A percentile compares a stretch with the other conserved stretches of the same genome.
phyloP scores from a whole-genome alignment of 2,329 filamentous ascomycete genomes.

The Colletotrichum melonis region DNA sequence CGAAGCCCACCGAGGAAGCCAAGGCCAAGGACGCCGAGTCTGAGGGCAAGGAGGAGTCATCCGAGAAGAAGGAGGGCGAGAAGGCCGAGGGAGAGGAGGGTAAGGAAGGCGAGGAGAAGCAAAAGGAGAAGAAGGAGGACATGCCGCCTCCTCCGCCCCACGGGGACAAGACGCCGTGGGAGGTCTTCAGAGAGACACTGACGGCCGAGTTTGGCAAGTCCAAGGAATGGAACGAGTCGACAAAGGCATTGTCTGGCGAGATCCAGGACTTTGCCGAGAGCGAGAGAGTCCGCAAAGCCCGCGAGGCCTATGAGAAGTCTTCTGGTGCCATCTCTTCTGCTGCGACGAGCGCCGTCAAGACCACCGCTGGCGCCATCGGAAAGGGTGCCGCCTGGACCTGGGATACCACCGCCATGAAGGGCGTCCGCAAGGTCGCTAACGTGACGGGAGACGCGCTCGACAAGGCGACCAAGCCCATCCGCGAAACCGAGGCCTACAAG shows the following conservation, averaged over 20 bases:
- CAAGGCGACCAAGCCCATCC: conserved; percentile 93
- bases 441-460: conserved; percentile 89
- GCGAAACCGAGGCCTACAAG: conserved; percentile 95
- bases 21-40: conserved; percentile 49
- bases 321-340: conserved; percentile 84
- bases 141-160: conserved; percentile 91
- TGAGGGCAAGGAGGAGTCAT: conserved; percentile 39
- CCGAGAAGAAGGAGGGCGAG: conserved; percentile 50
- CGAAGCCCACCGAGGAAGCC: conserved; percentile 54
- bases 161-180: conserved; percentile 98
- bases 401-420: conserved; percentile 95
- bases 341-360: conserved; percentile 83
- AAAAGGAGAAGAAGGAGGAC: conserved; percentile 74
- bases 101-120: conserved; percentile 60
- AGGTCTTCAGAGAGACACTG: conserved; percentile 98
- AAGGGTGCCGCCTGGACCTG: conserved; percentile 96
- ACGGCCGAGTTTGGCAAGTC: conserved; percentile 93
- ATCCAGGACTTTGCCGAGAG: conserved; percentile 94
- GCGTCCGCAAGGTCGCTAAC: conserved; percentile 85
- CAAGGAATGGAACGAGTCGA: conserved; percentile 99
- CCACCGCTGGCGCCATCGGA: conserved; percentile 86
- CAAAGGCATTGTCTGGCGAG: conserved; percentile 89
- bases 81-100: conserved; percentile 56
- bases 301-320: conserved; percentile 87
- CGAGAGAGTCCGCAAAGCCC: conserved; percentile 86